Conservation (phyloP, 2,329 filamentous ascomycete species). For the Aspergillus neotritici region DNA sequence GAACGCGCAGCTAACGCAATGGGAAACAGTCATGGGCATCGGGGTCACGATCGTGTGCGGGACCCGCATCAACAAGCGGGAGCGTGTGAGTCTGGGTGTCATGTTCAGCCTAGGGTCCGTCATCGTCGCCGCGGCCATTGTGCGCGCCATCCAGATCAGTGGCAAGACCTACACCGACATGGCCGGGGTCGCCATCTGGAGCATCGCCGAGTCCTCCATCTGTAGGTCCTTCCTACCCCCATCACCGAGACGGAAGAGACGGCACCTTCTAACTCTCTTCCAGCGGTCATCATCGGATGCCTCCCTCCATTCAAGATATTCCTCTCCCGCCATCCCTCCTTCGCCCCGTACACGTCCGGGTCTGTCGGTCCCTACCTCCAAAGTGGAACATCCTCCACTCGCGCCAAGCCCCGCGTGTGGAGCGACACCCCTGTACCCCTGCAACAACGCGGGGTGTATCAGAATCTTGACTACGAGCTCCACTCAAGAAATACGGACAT, state of each 20-base stretch:
- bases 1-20: not conserved
- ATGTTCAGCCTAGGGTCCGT: slow-evolving; percentile 26
- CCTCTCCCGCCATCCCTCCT: slow-evolving; percentile 6
- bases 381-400: slow-evolving; percentile 1
- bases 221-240: slow-evolving; percentile 6
- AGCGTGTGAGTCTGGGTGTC: slow-evolving; percentile 22
- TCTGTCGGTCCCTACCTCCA: not conserved
- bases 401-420: slow-evolving; percentile 1
- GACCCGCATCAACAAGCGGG: slow-evolving; percentile 20
- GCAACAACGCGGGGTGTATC: not conserved
- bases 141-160: slow-evolving; percentile 23
- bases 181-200: slow-evolving; percentile 15
- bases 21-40: slow-evolving; percentile 25
- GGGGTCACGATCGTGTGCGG: slow-evolving; percentile 24
- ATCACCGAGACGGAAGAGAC: too few species aligned
- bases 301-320: slow-evolving; percentile 16
- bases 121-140: slow-evolving; percentile 20
- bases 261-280: not conserved
- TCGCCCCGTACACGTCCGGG: not conserved
- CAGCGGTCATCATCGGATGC: slow-evolving; percentile 16
- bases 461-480: slow-evolving; percentile 1
- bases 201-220: slow-evolving; percentile 16
- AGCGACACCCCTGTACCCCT: slow-evolving; percentile 3
- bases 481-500: slow-evolving; percentile 2
- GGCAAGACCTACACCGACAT: slow-evolving; percentile 17